Base-by-base conservation (phyloP, 164 flowering plant species). In the Chimonanthus salicifolius region DNA sequence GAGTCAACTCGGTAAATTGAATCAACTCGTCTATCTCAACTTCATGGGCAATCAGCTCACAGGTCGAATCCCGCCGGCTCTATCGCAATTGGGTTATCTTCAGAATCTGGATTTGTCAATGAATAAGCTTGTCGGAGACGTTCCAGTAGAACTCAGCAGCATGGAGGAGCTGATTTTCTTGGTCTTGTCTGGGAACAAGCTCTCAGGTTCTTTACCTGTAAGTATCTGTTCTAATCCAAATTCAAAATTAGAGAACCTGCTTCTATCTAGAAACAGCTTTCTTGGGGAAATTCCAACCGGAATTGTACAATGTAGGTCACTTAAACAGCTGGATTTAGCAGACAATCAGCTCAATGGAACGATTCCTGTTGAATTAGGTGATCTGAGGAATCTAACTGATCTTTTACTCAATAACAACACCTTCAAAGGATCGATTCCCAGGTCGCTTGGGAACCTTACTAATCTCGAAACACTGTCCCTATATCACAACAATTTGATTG, bases 401-500 rank as follows among this genome's bases (percentile, higher is more conserved):
- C 87, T 95, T 18, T 70, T 80, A 71, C 91, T 95, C 71, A 84
- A 92, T 80, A 93, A 95, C 86, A 95, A 93, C 82, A 90, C 85
- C 74, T 82, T 95, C 75, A 80, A 68, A 13, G 94, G 99, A 50
- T 76, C 87, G 6, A 81, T 95, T 64, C 87, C 99, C 71, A 78
- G 86, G 0, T 71, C 58, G 15, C 75, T 95, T 4, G 88, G 84
- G 6, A 92, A 92, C 77, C 89, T 93, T 75, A 88, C 73, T 78
- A 84, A 84, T 74, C 82, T 95, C 64, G 84, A 85, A 79, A 86
- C 88, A 11, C 81, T 93, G 11, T 82, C 89, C 0, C 73, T 96
- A 63, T 92, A 76, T 69, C 96, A 94, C 67, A 96, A 96, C 78
- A 84, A 83, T 48, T 76, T 96, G 21, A 73, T 68, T 11, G 98